A percentile compares a stretch with the other conserved stretches of the same genome.
Evolutionary conservation across 148 eudicot species (phyloP).

Genomic region (Cornus suecica): DNA sequence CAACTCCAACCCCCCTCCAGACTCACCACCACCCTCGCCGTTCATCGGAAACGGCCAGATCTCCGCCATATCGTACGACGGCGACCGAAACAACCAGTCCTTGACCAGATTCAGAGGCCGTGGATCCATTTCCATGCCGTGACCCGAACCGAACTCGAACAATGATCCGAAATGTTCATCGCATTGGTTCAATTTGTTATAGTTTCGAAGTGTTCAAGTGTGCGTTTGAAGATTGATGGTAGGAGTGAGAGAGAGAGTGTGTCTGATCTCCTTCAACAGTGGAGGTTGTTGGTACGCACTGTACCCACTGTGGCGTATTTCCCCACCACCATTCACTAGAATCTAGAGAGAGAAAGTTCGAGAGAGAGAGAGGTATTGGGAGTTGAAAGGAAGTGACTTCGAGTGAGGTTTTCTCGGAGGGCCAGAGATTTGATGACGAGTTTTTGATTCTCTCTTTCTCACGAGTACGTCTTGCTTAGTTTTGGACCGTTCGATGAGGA

Average conservation of each 20-base stretch:
- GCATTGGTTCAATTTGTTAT: background rate
- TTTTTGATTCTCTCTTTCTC: background rate
- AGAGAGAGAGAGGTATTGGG: conserved; percentile 29
- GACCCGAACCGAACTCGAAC: background rate
- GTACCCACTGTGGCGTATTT: conserved; percentile 13
- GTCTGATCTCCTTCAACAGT: conserved; percentile 21
- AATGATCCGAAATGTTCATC: background rate
- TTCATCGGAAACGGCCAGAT: conserved; percentile 66
- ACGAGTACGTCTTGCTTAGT: background rate
- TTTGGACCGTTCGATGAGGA: background rate
- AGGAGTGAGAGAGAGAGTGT: background rate
- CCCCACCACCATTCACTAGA: conserved; percentile 6
- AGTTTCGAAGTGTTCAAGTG: background rate
- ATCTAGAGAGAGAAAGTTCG: background rate
- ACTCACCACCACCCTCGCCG: background rate
- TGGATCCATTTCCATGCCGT: conserved; percentile 42
- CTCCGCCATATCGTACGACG: conserved; percentile 50
- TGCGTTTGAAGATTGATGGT: conserved; percentile 1
- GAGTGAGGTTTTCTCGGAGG: conserved; percentile 61
- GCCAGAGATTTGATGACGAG: background rate
- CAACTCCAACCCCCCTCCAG: conserved; percentile 13
- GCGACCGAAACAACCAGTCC: conserved; percentile 21
- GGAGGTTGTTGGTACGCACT: conserved; percentile 31
- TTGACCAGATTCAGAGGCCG: conserved; percentile 43
- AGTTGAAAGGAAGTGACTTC: conserved; percentile 49